Conservation (phyloP, 352 stramenopile species). For the Globisporangium apiculatum region DNA sequence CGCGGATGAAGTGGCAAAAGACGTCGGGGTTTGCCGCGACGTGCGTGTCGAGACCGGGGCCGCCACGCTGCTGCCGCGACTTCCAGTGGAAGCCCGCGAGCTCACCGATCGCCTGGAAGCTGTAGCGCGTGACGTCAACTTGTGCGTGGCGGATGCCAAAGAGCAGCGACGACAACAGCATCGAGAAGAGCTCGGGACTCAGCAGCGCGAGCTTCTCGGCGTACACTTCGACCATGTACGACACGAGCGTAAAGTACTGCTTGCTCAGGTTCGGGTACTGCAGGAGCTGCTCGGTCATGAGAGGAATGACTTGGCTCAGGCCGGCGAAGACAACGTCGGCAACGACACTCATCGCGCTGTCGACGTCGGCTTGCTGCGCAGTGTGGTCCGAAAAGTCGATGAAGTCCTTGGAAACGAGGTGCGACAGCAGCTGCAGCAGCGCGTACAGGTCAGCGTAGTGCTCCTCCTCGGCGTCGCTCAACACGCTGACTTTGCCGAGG, state of each 20-base stretch:
- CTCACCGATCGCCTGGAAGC: constrained; percentile 76
- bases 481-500: constrained; percentile 54
- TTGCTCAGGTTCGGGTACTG: constrained; percentile 81
- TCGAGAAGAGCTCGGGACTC: constrained; percentile 55
- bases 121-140: constrained; percentile 69
- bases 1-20: constrained; percentile 66
- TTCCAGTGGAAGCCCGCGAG: constrained; percentile 70
- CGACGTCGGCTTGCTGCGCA: constrained; percentile 43
- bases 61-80: constrained; percentile 30
- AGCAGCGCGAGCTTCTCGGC: constrained; percentile 67
- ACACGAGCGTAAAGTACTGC: constrained; percentile 87
- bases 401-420: constrained; percentile 78
- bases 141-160: constrained; percentile 72
- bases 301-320: constrained; percentile 77
- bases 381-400: constrained; percentile 82
- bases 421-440: constrained; percentile 72
- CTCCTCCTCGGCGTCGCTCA: constrained; percentile 68
- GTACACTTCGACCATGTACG: constrained; percentile 85
- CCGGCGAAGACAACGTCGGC: constrained; percentile 87
- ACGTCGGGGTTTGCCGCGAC: constrained; percentile 40
- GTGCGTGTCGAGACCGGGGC: constrained; percentile 44
- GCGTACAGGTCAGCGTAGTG: constrained; percentile 66
- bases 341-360: constrained; percentile 57
- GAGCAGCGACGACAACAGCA: constrained; percentile 68
- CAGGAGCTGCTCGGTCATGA: constrained; percentile 87